Base-by-base conservation (phyloP, 2,329 filamentous ascomycete genomes). In the Colletotrichum coccodes region DNA sequence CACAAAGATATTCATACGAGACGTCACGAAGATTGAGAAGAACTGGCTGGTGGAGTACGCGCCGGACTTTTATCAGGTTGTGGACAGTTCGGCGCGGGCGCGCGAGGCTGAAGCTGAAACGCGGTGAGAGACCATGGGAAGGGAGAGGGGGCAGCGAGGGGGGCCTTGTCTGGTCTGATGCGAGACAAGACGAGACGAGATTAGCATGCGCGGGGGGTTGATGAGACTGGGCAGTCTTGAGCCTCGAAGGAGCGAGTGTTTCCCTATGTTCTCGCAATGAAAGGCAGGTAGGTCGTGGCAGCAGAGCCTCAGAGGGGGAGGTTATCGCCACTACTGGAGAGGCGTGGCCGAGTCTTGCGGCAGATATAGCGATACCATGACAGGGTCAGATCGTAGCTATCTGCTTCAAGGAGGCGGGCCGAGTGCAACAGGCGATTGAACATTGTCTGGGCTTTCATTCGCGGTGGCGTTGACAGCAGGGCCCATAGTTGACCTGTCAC, bases 21-120 rank as follows among this genome's bases (percentile, higher is more conserved):
- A 98, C 79, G 84, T 98, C 68, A 96, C 91, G n/a, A 96, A 94
- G 82, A 93, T 98, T 74, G 93, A 98, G 78, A 97, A 94, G 85
- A 85, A 83, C n/a, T 99, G 95, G 93, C 85, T 99, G 73, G 78
- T 95, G 54, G 94, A 98, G 79, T 97, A 95, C 83, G 94, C 94
- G 16, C 90, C 93, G 0, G 90, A 92, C 62, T 98, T 92, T 77
- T 97, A 97, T 78, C 87, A 89, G 75, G 80, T 93, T 23, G 86
- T 76, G 32, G 60, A 66, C 61, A 64, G 7, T 21, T 53, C 71
- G 74, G 72, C 64, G 36, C 30, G 28, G 30, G 34, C 61, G n/a
- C 74, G 58, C 71, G 74, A 68, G 70, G 73, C 58, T 74, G 54
- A 52, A 49, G 16, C 21, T 53, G 57, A 67, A 60, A 70, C 57